These are phyloP conservation scores for Starmerella vitae DNA, from an alignment of 805 yeast species.

Conservation along the genomic window DNA sequence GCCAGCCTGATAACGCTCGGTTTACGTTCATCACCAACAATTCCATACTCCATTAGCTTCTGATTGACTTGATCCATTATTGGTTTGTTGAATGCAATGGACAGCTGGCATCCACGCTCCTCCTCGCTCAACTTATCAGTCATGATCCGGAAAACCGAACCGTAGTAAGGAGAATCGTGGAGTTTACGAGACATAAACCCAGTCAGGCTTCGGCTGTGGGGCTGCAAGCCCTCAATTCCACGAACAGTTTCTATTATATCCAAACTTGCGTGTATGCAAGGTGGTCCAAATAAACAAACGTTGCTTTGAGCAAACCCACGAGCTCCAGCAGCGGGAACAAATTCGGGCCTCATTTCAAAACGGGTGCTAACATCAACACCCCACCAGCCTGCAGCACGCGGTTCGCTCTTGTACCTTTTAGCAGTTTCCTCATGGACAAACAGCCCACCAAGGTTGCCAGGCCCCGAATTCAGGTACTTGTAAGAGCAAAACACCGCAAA, in stretches of 20 bases:
- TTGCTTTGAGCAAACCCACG: slow-evolving; percentile 80
- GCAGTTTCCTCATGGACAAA: slow-evolving; percentile 46
- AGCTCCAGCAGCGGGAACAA: slow-evolving; percentile 75
- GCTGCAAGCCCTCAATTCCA: slow-evolving; percentile 46
- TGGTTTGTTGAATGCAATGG: slow-evolving; percentile 46
- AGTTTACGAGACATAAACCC: slow-evolving; percentile 40
- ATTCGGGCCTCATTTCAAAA: slow-evolving; percentile 65
- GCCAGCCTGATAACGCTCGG: slow-evolving; percentile 88
- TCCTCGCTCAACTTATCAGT: slow-evolving; percentile 45
- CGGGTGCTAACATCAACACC: slow-evolving; percentile 62
- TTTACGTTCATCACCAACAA: slow-evolving; percentile 76
- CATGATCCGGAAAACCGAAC: slow-evolving; percentile 43
- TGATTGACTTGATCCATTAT: slow-evolving; percentile 49
- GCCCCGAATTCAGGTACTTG: slow-evolving; percentile 83
- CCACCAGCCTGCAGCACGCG: slow-evolving; percentile 96
- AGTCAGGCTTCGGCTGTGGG: slow-evolving; percentile 47
- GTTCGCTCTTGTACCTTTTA: slow-evolving; percentile 24
- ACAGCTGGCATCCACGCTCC: slow-evolving; percentile 71
- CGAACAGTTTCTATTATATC: slow-evolving; percentile 46
- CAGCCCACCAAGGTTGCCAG: slow-evolving; percentile 84
- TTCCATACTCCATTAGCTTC: slow-evolving; percentile 40
- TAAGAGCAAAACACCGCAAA: slow-evolving; percentile 93
- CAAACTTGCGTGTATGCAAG: slow-evolving; percentile 53
- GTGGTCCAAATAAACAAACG: slow-evolving; percentile 78
- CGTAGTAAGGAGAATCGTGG: slow-evolving; percentile 35